Conservation (phyloP, 179 eudicot genomes). For the Dionaea muscipula region DNA sequence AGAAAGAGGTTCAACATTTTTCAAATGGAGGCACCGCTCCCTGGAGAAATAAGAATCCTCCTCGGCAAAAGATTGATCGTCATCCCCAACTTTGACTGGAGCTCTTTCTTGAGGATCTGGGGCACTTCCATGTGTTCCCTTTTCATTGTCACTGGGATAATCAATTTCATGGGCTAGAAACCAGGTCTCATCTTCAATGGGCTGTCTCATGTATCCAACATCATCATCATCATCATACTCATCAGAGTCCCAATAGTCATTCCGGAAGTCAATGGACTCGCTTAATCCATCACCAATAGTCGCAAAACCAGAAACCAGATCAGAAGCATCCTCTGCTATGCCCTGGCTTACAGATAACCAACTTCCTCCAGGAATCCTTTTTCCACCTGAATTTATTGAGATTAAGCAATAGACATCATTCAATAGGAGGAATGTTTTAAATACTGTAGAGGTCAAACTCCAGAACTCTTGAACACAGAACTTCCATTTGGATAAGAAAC, state of each 20-base stretch:
- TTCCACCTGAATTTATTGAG: conserved; percentile 37
- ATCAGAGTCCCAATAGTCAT: conserved; percentile 98
- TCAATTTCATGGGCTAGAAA: conserved; percentile 97
- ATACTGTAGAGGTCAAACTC: neutral
- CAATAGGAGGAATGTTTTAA: neutral
- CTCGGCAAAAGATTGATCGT: conserved; percentile 86
- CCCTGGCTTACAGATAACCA: conserved; percentile 99
- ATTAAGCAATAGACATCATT: conserved; percentile 1
- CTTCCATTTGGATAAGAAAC: too few relatives aligned
- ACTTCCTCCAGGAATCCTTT: conserved; percentile 68
- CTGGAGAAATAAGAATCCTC: conserved; percentile 94
- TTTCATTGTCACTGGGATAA: conserved; percentile 98
- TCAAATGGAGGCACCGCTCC: conserved; percentile 56
- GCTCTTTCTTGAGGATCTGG: conserved; percentile 69
- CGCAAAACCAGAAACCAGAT: conserved; percentile 90
- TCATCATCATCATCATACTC: conserved; percentile 97
- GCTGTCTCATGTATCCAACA: conserved; percentile 98
- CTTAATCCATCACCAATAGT: conserved; percentile 93
- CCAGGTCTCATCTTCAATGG: conserved; percentile 98
- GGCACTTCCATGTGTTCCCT: conserved; percentile 66
- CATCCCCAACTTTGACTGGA: conserved; percentile 71
- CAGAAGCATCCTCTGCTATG: conserved; percentile 88
- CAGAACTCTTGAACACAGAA: neutral
- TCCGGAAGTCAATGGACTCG: conserved; percentile 82
- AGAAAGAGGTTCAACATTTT: conserved; percentile 50